Evolutionary conservation across 2,329 filamentous ascomycete genomes (phyloP).

Genomic region (Sporothrix phasma): DNA sequence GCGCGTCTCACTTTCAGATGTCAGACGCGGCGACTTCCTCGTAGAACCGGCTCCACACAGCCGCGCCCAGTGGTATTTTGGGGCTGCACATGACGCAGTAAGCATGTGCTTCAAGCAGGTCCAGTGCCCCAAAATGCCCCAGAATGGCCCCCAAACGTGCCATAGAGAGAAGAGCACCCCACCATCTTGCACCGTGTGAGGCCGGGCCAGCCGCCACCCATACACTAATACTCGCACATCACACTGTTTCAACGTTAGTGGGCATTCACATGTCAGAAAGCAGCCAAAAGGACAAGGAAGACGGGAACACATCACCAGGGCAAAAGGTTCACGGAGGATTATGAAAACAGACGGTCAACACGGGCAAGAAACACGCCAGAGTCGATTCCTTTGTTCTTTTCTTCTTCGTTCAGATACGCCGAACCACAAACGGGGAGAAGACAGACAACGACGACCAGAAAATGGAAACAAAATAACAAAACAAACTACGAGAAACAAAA

Average conservation of each 20-base stretch:
- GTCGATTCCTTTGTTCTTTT: neutral
- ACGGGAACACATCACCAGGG: neutral
- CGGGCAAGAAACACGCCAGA: neutral
- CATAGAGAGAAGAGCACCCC: too few relatives aligned
- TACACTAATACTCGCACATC: too few relatives aligned
- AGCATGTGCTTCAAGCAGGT: constrained; percentile 9
- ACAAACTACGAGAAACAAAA: neutral
- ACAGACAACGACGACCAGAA: neutral
- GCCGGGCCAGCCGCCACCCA: neutral
- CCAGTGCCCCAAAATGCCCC: too few relatives aligned
- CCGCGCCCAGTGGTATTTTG: neutral
- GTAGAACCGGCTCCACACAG: too few relatives aligned
- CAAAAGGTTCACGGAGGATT: neutral
- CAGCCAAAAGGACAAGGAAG: neutral
- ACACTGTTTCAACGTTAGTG: neutral
- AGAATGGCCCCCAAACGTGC: too few relatives aligned
- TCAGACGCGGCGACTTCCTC: neutral
- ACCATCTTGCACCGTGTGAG: neutral
- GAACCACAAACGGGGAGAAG: neutral
- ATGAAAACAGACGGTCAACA: neutral
- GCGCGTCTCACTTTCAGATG: neutral
- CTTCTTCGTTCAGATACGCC: neutral
- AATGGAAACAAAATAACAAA: neutral
- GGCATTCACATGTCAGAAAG: neutral
- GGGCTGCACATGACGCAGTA: neutral